Conservation (phyloP, 202 grass and related monocot genomes). For the Tripidium arundinaceum region DNA sequence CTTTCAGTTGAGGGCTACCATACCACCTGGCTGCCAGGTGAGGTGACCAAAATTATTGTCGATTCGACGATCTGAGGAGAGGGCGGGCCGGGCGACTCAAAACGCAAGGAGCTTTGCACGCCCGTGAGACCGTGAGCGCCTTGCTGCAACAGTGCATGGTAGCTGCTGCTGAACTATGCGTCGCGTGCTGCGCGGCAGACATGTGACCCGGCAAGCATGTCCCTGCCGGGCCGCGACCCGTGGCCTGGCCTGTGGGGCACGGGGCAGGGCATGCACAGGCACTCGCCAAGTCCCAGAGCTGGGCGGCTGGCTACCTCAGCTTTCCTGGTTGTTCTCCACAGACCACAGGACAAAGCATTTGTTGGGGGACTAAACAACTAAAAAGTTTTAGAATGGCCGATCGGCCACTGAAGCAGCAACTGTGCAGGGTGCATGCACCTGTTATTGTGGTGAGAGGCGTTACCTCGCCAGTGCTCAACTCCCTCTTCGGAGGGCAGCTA, state of each 20-base stretch:
- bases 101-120: neutral
- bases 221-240: no score
- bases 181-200: no score
- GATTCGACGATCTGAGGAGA: neutral
- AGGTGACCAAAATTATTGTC: no score
- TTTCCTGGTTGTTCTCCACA: neutral
- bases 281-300: neutral
- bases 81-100: neutral
- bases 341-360: neutral
- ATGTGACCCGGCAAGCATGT: no score
- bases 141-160: no score
- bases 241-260: no score
- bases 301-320: neutral
- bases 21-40: no score
- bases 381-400: neutral
- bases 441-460: neutral
- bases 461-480: slow-evolving; percentile 16
- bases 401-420: neutral
- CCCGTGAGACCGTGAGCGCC: no score
- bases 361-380: slow-evolving; percentile 12
- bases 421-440: neutral
- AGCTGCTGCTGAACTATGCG: no score
- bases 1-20: no score
- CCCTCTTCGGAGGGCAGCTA: neutral
- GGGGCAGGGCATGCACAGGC: neutral